Evolutionary conservation across 805 yeast species (phyloP), one percentile per base, ranked within the genome.

Genomic region (Torulaspora gathmanii): DNA sequence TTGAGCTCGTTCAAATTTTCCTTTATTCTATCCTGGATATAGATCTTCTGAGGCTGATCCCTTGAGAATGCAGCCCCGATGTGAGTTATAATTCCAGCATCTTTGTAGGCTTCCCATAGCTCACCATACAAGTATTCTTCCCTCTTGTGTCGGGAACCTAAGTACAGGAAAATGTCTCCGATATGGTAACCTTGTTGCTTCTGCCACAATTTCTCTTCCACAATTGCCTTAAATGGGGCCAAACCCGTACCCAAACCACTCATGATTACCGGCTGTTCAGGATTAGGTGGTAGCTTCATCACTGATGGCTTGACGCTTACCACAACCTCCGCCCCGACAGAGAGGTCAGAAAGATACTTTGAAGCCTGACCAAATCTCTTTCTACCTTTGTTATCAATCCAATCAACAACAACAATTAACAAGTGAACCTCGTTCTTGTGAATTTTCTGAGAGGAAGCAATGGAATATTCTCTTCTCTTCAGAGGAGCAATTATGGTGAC

Each of bases 21-120:
- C 61, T 89, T 78, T 65, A 91, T 91, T 66, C 84, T 80, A 69
- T 91, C 97, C 70, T 91, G 98, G 58, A 91, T 91, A 69, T 91
- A 91, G 53, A 91, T 82, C 78, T 91, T 91, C 65, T 89, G 79
- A 7, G 91, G 86, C 71, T 91, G 98, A 69, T 91, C 98, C 77
- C 98, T 86, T 15, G 96, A 88, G 75, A 91, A 91, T 3, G 98
- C 98, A 27, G 97, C 97, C 58, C 98, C 98, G 51, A 91, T 82
- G 60, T 88, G 95, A 12, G 98, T 91, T 64, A 91, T 76, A 45
- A 91, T 69, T 45, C 96, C 96, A 3, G 96, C 95, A 60, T 82
- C 89, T 70, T 83, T 80, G 69, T 86, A 89, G 27, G 96, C 96
- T 72, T 91, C 98, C 95, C 96, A 91, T 55, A 89, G 74, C 70